Base-by-base conservation (phyloP, 2,329 filamentous ascomycete species). In the Xylariales sp. region DNA sequence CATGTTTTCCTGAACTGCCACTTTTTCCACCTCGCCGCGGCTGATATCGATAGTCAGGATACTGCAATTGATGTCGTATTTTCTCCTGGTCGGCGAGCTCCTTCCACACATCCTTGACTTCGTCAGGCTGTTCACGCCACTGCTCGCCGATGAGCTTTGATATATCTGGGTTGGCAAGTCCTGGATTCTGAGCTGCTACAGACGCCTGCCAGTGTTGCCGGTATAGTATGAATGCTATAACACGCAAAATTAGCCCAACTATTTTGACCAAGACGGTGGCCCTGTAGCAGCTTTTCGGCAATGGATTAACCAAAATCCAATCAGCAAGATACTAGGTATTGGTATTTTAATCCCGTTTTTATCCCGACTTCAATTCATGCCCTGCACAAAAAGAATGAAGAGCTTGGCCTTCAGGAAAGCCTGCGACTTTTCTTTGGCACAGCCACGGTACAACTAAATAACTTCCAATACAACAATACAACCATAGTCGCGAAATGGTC, bases 131-230 rank as follows among this genome's bases (percentile, higher is more conserved):
- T 40, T 81, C 76, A 54, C 84, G 81, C 93, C 93, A 98, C 76
- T 90, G 84, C 59, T 88, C 80, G 37, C 91, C 91, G 50, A 97
- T 95, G 52, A 97, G 94, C 65, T 96, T 96, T 48, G 91, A 96
- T 52, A 97, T 95, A 37, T 96, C 88, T 4, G 91, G 91, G 62
- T 97, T 97, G 31, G 90, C 83, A 47, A 96, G 78, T 30, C 88
- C 86, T n/a, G 90, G 91, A 54, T 96, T 78, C 50, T 87, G 76
- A 38, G 81, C 74, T 25, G 90, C 85, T 35, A 97, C 88, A 33
- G 79, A 72, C 14, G 85, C 81, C 62, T 97, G 91, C 54, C 93
- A 84, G 60, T 94, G 85, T 60, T 97, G 90, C 27, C 93, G 88
- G 68, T 95, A 98, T 52, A 98, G 74, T 49, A 98, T 98, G 67